Percentiles rank a stretch among this genome's conserved stretches.
These are phyloP conservation scores for Blastobotrys raffinosifermentans DNA, from an alignment of 1,139 yeast species.

Conservation along the genomic window DNA sequence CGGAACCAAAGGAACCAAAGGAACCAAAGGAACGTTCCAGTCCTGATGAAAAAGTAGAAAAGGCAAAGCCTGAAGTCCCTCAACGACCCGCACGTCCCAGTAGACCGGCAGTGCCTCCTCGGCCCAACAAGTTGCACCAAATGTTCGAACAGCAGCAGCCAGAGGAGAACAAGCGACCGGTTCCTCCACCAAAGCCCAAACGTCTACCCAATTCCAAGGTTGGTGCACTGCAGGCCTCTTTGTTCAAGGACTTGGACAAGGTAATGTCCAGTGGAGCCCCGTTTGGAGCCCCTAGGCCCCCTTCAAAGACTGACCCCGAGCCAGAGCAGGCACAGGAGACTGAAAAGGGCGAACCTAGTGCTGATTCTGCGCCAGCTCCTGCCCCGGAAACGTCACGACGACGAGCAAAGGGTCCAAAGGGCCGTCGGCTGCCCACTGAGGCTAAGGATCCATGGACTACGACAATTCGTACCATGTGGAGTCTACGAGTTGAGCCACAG, in stretches of 20 bases:
- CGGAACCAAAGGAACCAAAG: slow-evolving; percentile 3
- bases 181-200: slow-evolving; percentile 23
- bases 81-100: slow-evolving; percentile 1
- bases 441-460: slow-evolving; percentile 27
- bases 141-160: slow-evolving; percentile 10
- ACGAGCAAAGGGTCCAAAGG: slow-evolving; percentile 72
- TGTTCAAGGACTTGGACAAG: slow-evolving; percentile 30
- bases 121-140: slow-evolving; percentile 10
- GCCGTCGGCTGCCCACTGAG: slow-evolving; percentile 64
- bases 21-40: background rate
- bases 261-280: slow-evolving; percentile 28
- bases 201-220: slow-evolving; percentile 23
- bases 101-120: slow-evolving; percentile 1
- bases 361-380: background rate
- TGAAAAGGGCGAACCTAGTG: slow-evolving; percentile 5
- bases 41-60: background rate
- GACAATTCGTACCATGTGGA: slow-evolving; percentile 25
- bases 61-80: background rate
- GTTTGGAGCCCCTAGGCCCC: slow-evolving; percentile 24
- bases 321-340: slow-evolving; percentile 20
- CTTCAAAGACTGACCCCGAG: slow-evolving; percentile 11
- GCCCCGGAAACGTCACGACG: slow-evolving; percentile 37
- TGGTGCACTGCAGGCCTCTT: slow-evolving; percentile 30
- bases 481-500: slow-evolving; percentile 12
- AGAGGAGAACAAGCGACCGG: slow-evolving; percentile 12